Conservation (phyloP, 148 eudicot genomes). For the Chenopodium formosanum region DNA sequence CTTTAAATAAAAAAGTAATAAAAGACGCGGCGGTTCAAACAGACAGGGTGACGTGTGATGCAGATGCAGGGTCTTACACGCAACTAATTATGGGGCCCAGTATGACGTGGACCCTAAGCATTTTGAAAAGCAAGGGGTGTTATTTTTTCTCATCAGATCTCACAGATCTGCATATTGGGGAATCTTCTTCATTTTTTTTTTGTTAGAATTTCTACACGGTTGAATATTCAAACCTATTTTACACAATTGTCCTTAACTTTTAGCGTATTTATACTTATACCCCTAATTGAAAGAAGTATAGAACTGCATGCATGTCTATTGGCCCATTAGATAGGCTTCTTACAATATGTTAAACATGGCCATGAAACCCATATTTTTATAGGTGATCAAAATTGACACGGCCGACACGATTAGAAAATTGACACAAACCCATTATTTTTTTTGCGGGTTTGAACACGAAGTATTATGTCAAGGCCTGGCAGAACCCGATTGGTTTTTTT, state of each 20-base stretch:
- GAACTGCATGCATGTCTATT: too few species aligned
- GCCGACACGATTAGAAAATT: too few species aligned
- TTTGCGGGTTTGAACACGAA: too few species aligned
- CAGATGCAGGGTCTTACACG: slow-evolving; percentile 29
- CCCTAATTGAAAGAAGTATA: too few species aligned
- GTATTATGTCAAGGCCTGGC: too few species aligned
- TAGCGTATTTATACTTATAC: neutral
- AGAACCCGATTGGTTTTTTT: too few species aligned
- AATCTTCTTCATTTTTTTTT: slow-evolving; percentile 18
- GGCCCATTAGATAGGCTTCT: too few species aligned
- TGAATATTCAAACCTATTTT: neutral
- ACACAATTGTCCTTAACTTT: neutral
- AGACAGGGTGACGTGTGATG: slow-evolving; percentile 34
- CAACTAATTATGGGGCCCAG: slow-evolving; percentile 27
- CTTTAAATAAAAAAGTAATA: too few species aligned
- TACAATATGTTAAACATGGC: too few species aligned
- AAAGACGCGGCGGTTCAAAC: slow-evolving; percentile 29
- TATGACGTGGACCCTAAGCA: slow-evolving; percentile 34
- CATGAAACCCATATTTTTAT: too few species aligned
- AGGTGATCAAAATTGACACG: too few species aligned
- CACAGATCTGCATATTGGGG: slow-evolving; percentile 16
- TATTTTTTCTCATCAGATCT: slow-evolving; percentile 28
- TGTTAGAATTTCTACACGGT: neutral
- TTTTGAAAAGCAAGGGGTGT: slow-evolving; percentile 14
- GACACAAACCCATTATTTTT: too few species aligned